A percentile compares a stretch with the other conserved stretches of the same genome.
Conservation (phyloP, 805 yeast species). For the Metschnikowia anglica region DNA sequence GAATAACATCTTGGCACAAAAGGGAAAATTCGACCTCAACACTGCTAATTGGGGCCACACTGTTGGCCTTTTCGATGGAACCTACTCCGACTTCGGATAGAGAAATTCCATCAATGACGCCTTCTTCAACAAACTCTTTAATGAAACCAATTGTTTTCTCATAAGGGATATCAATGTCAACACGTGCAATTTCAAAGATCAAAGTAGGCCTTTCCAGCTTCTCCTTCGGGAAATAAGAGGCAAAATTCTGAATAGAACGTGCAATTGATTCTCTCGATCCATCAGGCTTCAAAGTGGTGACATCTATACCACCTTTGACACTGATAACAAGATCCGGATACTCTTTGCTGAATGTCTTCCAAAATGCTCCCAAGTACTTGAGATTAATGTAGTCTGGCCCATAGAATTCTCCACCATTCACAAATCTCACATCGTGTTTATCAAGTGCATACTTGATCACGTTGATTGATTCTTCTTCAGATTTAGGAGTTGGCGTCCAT, state of each 20-base stretch:
- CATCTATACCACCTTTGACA: conserved; percentile 65
- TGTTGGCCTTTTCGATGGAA: conserved; percentile 58
- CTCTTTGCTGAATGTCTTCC: conserved; percentile 57
- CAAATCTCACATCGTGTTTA: conserved; percentile 51
- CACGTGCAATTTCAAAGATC: conserved; percentile 68
- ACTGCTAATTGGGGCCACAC: conserved; percentile 56
- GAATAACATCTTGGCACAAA: conserved; percentile 58
- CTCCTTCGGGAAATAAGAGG: conserved; percentile 29
- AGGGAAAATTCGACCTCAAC: conserved; percentile 82
- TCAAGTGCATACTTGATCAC: conserved; percentile 43
- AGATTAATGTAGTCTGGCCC: conserved; percentile 56
- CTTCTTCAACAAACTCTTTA: conserved; percentile 57
- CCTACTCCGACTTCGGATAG: conserved; percentile 69
- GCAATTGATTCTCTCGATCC: conserved; percentile 49
- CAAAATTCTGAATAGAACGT: conserved; percentile 47
- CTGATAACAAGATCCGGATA: conserved; percentile 54
- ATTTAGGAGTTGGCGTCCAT: conserved; percentile 58
- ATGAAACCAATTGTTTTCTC: conserved; percentile 60
- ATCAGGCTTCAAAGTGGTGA: conserved; percentile 42
- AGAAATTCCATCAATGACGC: conserved; percentile 68
- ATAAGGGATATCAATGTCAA: conserved; percentile 55
- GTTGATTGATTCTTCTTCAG: conserved; percentile 52
- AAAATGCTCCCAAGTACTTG: conserved; percentile 55
- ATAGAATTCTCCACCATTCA: conserved; percentile 80
- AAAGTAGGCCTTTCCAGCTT: conserved; percentile 34